Conservation (phyloP, 2,329 filamentous ascomycete species). For the Sclerotinia glacialis region DNA sequence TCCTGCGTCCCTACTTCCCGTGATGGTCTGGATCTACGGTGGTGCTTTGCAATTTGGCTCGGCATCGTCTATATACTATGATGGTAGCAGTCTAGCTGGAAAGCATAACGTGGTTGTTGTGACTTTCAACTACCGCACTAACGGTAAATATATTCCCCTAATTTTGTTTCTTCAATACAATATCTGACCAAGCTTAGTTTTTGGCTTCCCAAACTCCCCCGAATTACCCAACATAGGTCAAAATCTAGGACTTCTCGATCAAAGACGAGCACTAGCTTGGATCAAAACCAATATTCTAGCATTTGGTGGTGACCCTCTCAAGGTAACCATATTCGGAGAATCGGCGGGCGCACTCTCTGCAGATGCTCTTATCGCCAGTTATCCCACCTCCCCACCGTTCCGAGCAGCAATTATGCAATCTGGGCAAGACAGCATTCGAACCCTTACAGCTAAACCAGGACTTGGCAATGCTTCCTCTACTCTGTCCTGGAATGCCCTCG, state of each 20-base stretch:
- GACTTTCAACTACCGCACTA: conserved; percentile 26
- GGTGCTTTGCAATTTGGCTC: conserved; percentile 42
- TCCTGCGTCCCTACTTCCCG: conserved; percentile 43
- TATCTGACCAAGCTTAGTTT: neutral
- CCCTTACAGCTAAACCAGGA: neutral
- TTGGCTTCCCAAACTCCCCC: conserved; percentile 19
- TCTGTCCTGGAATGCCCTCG: conserved; percentile 14
- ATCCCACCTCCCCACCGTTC: conserved; percentile 71
- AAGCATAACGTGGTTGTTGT: conserved; percentile 28
- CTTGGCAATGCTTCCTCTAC: neutral
- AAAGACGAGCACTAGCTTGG: conserved; percentile 71
- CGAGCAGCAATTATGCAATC: conserved; percentile 76
- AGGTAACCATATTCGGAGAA: conserved; percentile 48
- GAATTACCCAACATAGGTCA: neutral
- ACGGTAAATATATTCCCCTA: neutral
- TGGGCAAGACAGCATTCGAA: conserved; percentile 42
- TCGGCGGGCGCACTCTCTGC: conserved; percentile 67
- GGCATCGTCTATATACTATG: conserved; percentile 20
- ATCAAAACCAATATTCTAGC: conserved; percentile 70
- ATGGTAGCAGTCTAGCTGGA: conserved; percentile 26
- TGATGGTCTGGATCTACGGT: conserved; percentile 70
- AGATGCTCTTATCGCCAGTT: conserved; percentile 72
- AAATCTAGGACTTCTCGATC: conserved; percentile 71
- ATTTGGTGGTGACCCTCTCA: conserved; percentile 62
- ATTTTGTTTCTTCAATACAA: neutral